phyloP scores from a whole-genome alignment of 2,329 filamentous ascomycete genomes.

The Microcyclospora tardicrescens region DNA sequence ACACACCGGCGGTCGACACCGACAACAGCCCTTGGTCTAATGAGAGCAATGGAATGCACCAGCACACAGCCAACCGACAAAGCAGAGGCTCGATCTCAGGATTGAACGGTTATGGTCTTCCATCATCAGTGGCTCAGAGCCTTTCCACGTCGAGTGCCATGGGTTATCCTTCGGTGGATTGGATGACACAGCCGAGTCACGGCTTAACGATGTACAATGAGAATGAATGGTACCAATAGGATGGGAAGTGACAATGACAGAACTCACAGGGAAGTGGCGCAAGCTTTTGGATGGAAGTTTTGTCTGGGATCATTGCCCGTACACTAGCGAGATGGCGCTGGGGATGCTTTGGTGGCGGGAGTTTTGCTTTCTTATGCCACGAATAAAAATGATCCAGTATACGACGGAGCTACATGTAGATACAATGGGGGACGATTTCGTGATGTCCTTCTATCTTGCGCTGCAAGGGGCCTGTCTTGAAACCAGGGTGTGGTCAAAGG shows the following conservation, averaged over 20 bases:
- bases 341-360: too few relatives aligned
- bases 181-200: constrained; percentile 16
- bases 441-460: too few relatives aligned
- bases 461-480: too few relatives aligned
- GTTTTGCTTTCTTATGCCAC: not conserved
- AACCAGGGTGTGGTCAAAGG: too few relatives aligned
- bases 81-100: too few relatives aligned
- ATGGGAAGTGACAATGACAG: too few relatives aligned
- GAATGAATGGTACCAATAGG: constrained; percentile 28
- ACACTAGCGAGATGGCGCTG: not conserved
- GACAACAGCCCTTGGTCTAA: constrained; percentile 9
- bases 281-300: not conserved
- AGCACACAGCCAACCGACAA: too few relatives aligned
- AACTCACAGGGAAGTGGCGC: too few relatives aligned
- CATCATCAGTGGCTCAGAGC: too few relatives aligned
- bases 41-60: not conserved
- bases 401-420: too few relatives aligned
- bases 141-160: not conserved
- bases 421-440: too few relatives aligned
- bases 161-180: constrained; percentile 9
- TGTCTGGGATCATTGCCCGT: not conserved
- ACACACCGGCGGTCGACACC: constrained; percentile 11
- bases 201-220: constrained; percentile 25
- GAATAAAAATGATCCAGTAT: not conserved
- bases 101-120: too few relatives aligned